These are phyloP conservation scores for Starmerella powellii DNA, from an alignment of 805 yeast genomes.

Conservation along the genomic window DNA sequence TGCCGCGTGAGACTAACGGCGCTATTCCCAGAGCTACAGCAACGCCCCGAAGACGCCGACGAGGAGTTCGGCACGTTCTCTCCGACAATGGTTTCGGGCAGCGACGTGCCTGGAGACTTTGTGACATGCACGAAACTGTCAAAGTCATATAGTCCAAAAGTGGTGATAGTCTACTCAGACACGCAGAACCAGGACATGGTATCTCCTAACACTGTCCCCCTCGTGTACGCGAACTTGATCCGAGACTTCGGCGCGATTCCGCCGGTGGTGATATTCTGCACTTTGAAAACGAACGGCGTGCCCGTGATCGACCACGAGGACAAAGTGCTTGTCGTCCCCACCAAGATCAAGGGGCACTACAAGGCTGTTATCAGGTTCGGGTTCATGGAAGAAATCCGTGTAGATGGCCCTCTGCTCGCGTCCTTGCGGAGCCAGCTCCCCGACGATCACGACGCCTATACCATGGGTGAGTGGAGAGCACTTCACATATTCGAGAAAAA, in stretches of 20 bases:
- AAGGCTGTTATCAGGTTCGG: slow-evolving; percentile 41
- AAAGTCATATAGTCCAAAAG: slow-evolving; percentile 24
- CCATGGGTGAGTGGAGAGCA: background rate
- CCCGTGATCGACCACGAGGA: slow-evolving; percentile 36
- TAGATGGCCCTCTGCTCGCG: background rate
- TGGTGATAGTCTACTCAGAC: slow-evolving; percentile 36
- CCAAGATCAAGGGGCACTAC: slow-evolving; percentile 36
- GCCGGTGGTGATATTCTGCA: slow-evolving; percentile 35
- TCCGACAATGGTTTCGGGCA: background rate
- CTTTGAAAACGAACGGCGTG: slow-evolving; percentile 33
- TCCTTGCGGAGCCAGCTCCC: slow-evolving; percentile 1
- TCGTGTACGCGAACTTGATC: slow-evolving; percentile 31
- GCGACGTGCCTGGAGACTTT: background rate
- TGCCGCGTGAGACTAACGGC: slow-evolving; percentile 9
- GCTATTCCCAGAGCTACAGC: slow-evolving; percentile 8
- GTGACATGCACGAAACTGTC: background rate
- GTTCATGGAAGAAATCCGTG: slow-evolving; percentile 27
- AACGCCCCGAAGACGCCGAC: background rate
- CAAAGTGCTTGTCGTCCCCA: slow-evolving; percentile 32
- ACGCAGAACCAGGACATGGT: slow-evolving; percentile 25
- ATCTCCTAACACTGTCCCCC: slow-evolving; percentile 39
- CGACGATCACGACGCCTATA: background rate
- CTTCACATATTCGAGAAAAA: slow-evolving; percentile 15
- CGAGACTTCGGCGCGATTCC: slow-evolving; percentile 37
- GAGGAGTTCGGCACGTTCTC: background rate